Conservation (phyloP, 148 eudicot genomes). For the Vaccinium macrocarpon region DNA sequence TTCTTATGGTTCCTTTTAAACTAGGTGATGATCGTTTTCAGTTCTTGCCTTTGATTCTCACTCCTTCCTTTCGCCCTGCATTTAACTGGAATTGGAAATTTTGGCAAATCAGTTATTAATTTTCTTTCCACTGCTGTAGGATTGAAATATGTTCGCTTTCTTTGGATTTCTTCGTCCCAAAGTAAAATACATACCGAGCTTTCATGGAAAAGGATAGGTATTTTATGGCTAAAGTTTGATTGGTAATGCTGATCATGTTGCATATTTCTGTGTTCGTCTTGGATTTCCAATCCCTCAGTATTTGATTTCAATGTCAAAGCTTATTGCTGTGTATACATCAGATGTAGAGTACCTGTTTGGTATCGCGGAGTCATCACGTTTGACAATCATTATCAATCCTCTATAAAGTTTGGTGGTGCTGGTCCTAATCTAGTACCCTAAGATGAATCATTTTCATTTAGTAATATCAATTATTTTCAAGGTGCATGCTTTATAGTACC, state of each 20-base stretch:
- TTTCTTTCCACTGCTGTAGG: not conserved
- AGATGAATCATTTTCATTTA: constrained; percentile 4
- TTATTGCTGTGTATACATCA: not conserved
- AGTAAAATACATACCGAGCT: not conserved
- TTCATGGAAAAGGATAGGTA: not conserved
- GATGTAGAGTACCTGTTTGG: constrained; percentile 1
- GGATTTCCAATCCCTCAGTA: not conserved
- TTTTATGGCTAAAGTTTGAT: not conserved
- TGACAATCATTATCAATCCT: not conserved
- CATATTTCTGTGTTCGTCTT: not conserved
- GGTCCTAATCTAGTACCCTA: not conserved
- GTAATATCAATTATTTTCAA: constrained; percentile 2
- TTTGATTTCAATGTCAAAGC: not conserved
- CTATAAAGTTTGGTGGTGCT: not conserved
- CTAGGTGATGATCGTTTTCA: not conserved
- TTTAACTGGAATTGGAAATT: constrained; percentile 5
- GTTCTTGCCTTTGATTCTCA: constrained; percentile 10
- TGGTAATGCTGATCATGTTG: not conserved
- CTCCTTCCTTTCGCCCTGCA: constrained; percentile 1
- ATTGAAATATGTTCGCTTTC: not conserved
- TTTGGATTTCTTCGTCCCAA: not conserved
- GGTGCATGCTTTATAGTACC: not conserved
- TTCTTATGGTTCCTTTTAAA: not conserved
- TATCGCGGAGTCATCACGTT: not conserved
- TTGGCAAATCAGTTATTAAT: not conserved